Base-by-base conservation (phyloP, 2,329 filamentous ascomycete species). In the Knufia fluminis region DNA sequence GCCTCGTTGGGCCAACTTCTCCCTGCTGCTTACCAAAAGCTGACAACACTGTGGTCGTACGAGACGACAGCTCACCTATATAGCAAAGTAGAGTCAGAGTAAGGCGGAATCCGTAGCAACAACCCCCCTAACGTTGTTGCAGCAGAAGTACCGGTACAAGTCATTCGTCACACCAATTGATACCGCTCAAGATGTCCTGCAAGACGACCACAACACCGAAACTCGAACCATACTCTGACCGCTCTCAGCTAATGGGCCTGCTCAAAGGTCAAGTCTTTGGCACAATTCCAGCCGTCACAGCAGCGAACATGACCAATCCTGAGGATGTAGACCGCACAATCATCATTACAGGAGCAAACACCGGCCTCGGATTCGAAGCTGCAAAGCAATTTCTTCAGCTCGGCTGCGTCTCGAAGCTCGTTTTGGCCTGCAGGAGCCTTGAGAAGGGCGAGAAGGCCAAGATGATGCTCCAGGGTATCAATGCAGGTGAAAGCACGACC, bases 311-410 rank as follows among this genome's bases (percentile, higher is more conserved):
- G 4, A 4, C 39, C 4, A 38, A 38, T 7, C 39, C 39, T 4
- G 39, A 42, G 4, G 12, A n/a, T 23, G 39, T 61, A 70, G 50
- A 14, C 9, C 39, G 39, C 22, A 70, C 67, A 2, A 55, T 71
- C 17, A 68, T 74, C 38, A 57, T 73, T 26, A 73, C 70, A 0
- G 71, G 71, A 20, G 52, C 66, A 23, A 73, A 73, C 53, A 61
- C 61, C 3, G 71, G 71, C 2, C 60, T 72, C 0, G 71, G 71
- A 4, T 56, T 68, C 4, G 69, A 72, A 60, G 66, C 70, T 43
- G 65, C 69, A 2, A 62, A 62, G 1, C 68, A 72, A 51, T 59
- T 72, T 39, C 61, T 62, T 19, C 60, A 60, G 14, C 62, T 72
- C 4, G 60, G 61, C 3, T 20, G n/a, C 9, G 41, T 44, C 6